Evolutionary conservation across 2,329 filamentous ascomycete genomes (phyloP).

Genomic region (Scedosporium minutisporum): DNA sequence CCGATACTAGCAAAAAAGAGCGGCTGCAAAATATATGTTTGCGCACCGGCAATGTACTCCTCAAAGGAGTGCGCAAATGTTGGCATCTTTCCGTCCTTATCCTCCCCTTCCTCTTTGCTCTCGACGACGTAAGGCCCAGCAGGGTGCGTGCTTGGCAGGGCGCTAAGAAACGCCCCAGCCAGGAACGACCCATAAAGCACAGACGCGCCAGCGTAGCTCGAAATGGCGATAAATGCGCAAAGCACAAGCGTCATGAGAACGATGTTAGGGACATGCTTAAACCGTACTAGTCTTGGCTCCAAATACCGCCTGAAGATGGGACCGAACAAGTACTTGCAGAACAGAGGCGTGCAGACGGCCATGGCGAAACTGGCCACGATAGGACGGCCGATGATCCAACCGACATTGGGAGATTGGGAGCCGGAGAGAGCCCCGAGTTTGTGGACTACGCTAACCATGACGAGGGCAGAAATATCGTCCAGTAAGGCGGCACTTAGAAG

Average conservation of each 20-base stretch:
- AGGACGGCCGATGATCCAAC: constrained; percentile 26
- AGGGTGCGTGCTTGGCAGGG: constrained; percentile 24
- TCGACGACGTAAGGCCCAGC: constrained; percentile 23
- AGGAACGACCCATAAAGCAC: constrained; percentile 28
- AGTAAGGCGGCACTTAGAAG: constrained; percentile 36
- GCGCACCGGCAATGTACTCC: constrained; percentile 23
- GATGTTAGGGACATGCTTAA: constrained; percentile 17
- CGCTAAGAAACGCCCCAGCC: constrained; percentile 27
- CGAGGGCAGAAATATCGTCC: constrained; percentile 34
- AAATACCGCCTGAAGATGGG: constrained; percentile 22
- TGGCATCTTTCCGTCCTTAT: constrained; percentile 20
- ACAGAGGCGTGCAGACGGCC: constrained; percentile 21
- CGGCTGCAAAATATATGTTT: constrained; percentile 39
- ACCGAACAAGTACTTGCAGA: constrained; percentile 27
- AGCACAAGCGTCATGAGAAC: constrained; percentile 24
- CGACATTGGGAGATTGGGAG: constrained; percentile 17
- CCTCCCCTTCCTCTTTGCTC: constrained; percentile 22
- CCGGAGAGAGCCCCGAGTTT: constrained; percentile 13
- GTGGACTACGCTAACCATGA: constrained; percentile 22
- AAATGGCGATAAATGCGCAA: constrained; percentile 17
- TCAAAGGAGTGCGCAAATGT: constrained; percentile 29
- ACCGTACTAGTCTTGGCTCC: constrained; percentile 22
- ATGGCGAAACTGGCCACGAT: constrained; percentile 27
- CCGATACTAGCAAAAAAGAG: constrained; percentile 51
- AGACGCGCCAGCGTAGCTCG: constrained; percentile 25